phyloP scores from a whole-genome alignment of 2,329 filamentous ascomycete species.

The Fusarium nanum region DNA sequence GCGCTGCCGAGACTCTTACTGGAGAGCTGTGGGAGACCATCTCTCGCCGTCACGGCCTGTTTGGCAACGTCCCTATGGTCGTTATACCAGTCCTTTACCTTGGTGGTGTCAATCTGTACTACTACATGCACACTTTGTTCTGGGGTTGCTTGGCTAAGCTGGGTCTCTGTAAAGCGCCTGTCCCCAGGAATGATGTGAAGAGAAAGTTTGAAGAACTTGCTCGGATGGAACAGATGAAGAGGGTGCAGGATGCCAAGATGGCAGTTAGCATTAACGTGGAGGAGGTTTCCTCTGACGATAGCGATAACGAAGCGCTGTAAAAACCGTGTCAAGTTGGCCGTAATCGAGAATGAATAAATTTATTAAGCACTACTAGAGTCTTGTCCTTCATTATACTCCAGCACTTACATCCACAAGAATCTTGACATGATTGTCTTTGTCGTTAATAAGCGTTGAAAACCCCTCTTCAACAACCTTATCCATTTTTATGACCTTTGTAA shows the following conservation, averaged over 20 bases:
- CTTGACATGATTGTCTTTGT: constrained; percentile 27
- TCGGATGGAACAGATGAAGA: background rate
- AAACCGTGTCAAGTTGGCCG: accelerated
- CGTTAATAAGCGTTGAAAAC: constrained; percentile 8
- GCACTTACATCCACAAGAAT: constrained; percentile 20
- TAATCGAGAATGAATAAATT: background rate
- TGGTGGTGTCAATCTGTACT: background rate
- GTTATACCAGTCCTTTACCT: background rate
- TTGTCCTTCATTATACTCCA: background rate
- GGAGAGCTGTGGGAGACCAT: constrained; percentile 29
- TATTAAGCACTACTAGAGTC: accelerated
- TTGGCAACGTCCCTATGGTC: background rate
- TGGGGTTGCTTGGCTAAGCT: background rate
- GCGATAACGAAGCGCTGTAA: background rate
- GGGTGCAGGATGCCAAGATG: background rate
- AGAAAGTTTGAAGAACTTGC: background rate
- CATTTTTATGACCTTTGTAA: constrained; percentile 30
- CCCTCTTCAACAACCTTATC: constrained; percentile 23
- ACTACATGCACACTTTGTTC: background rate
- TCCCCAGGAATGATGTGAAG: background rate
- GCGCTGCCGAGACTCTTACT: constrained; percentile 10
- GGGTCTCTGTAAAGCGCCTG: background rate
- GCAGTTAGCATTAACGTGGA: background rate
- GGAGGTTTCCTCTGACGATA: background rate
- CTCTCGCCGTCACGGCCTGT: background rate